Conservation (phyloP, 352 stramenopile genomes). For the Elongisporangium anandrum region DNA sequence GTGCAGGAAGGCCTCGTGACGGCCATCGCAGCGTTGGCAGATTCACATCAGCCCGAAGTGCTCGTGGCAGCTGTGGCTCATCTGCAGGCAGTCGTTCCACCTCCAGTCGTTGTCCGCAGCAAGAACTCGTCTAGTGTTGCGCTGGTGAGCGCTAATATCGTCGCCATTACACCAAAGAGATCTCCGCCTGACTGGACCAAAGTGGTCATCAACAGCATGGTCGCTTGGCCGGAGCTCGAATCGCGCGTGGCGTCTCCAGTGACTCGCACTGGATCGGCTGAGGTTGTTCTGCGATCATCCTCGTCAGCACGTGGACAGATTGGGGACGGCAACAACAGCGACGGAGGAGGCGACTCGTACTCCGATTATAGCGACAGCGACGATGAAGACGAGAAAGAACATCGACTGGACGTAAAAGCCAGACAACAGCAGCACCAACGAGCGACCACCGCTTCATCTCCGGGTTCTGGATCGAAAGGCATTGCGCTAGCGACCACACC, state of each 20-base stretch:
- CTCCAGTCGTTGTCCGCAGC: slow-evolving; percentile 1
- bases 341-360: slow-evolving; percentile 22
- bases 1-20: slow-evolving; percentile 67
- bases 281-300: neutral
- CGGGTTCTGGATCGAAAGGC: slow-evolving; percentile 4
- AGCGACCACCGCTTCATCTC: slow-evolving; percentile 6
- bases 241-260: slow-evolving; percentile 2
- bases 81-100: slow-evolving; percentile 11
- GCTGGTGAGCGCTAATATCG: slow-evolving; percentile 21
- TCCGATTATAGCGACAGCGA: slow-evolving; percentile 44
- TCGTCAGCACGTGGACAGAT: neutral
- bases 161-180: slow-evolving; percentile 39
- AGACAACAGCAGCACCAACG: slow-evolving; percentile 6
- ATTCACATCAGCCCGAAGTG: slow-evolving; percentile 55
- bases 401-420: slow-evolving; percentile 13
- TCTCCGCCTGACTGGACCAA: slow-evolving; percentile 51
- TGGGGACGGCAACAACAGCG: slow-evolving; percentile 5
- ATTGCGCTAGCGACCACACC: slow-evolving; percentile 9
- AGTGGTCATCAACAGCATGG: slow-evolving; percentile 45
- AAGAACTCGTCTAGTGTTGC: slow-evolving; percentile 12
- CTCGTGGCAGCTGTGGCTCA: slow-evolving; percentile 28
- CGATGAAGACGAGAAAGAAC: slow-evolving; percentile 8
- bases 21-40: slow-evolving; percentile 51
- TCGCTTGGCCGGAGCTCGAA: slow-evolving; percentile 46
- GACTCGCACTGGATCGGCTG: neutral